Base-by-base conservation (phyloP, 2,329 filamentous ascomycete species). In the Lasiodiplodia sp. region DNA sequence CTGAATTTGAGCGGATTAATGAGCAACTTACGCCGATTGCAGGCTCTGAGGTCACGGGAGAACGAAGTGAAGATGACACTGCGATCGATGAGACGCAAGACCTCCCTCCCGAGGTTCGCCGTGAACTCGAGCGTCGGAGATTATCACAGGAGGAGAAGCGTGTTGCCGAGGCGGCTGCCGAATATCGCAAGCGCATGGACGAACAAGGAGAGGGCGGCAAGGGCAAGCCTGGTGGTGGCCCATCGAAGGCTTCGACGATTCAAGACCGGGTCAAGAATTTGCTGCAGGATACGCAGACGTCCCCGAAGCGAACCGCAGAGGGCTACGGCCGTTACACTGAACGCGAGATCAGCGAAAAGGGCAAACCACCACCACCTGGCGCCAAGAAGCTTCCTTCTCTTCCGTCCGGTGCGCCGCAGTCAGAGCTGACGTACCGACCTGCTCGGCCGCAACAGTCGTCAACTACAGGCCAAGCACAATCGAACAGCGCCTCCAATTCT, bases 261-360 rank as follows among this genome's bases (percentile, higher is more conserved):
- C 94, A 98, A 78, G 94, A 92, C 76, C 91, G 95, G 71, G 93
- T 99, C 67, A 92, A 96, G 81, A 93, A 88, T 62, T 84, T 98
- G 62, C 83, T 99, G 18, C 90, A 90, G 70, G 94, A 97, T 75
- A 79, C 79, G 66, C 84, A 88, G 5, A 81, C 85, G 0, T 77
- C 86, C 1, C n/a, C n/a, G 16, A 86, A 88, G 34, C 89, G 90
- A 72, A 97, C 93, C 0, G 94, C 94, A 0, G 90, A 94, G 71
- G 95, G 95, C 0, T 98, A 98, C 77, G 96, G 96, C 8, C 90
- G 90, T 70, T 97, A 92, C 78, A 94, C 94, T 23, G 92, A 64
- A 8, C 28, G 40, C 90, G 56, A 67, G 12, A 28, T 28, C 37
- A 21, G 60, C 8, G 18, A 68, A 8, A 68, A 68, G 37, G 47